Evolutionary conservation across 108 stramenopile genomes (phyloP).

Genomic region (Nitzschia sp.): DNA sequence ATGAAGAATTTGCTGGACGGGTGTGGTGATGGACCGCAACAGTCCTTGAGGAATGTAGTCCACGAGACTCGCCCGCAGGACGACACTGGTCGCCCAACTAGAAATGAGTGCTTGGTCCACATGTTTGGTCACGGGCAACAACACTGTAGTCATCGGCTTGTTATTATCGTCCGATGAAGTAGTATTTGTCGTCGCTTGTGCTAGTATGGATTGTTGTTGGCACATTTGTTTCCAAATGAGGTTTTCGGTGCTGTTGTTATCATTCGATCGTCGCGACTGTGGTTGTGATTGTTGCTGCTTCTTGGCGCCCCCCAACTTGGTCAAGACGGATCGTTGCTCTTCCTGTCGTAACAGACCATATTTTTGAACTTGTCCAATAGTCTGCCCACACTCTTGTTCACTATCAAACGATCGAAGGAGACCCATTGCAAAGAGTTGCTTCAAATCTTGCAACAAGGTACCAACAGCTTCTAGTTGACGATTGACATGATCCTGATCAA

Average conservation of each 20-base stretch:
- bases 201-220: slow-evolving; percentile 61
- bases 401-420: slow-evolving; percentile 63
- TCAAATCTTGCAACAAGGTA: slow-evolving; percentile 46
- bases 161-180: not conserved
- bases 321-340: slow-evolving; percentile 53
- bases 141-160: too few relatives aligned
- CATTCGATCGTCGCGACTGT: not conserved
- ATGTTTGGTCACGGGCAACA: slow-evolving; percentile 71
- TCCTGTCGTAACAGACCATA: slow-evolving; percentile 55
- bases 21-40: slow-evolving; percentile 8
- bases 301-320: slow-evolving; percentile 51
- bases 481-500: slow-evolving; percentile 26
- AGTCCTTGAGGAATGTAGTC: slow-evolving; percentile 29
- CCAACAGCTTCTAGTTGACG: slow-evolving; percentile 26
- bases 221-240: slow-evolving; percentile 80
- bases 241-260: slow-evolving; percentile 32
- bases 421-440: slow-evolving; percentile 57
- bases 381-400: slow-evolving; percentile 82
- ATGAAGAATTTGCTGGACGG: not conserved
- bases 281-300: slow-evolving; percentile 3
- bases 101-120: slow-evolving; percentile 48
- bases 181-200: not conserved
- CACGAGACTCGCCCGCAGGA: slow-evolving; percentile 22
- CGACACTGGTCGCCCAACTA: slow-evolving; percentile 47
- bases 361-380: slow-evolving; percentile 46